phyloP scores from a whole-genome alignment of 2,329 filamentous ascomycete genomes.

The Reticulascus tulasneorum region DNA sequence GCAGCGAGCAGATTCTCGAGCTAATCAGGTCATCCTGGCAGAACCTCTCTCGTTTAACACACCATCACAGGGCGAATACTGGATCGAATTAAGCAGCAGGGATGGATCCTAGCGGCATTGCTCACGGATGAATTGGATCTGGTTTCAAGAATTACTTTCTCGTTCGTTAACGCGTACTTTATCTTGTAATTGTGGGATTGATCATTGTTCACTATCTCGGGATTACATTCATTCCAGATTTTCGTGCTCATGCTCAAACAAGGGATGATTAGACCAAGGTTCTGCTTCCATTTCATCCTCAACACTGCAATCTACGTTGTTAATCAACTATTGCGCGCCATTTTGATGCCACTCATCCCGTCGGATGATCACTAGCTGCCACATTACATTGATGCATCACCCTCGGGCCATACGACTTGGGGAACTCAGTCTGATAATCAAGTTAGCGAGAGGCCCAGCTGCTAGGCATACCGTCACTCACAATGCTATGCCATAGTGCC shows the following conservation, averaged over 20 bases:
- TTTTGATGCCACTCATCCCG: too few relatives aligned
- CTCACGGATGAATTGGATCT: too few relatives aligned
- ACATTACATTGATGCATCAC: conserved; percentile 35
- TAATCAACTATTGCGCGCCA: too few relatives aligned
- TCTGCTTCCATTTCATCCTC: not conserved
- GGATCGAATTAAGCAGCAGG: too few relatives aligned
- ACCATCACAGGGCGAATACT: too few relatives aligned
- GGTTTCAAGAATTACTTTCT: too few relatives aligned
- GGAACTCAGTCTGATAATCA: conserved; percentile 35
- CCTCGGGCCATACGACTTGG: conserved; percentile 30
- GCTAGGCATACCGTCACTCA: conserved; percentile 22
- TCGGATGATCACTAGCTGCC: conserved; percentile 20
- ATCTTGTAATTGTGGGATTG: not conserved
- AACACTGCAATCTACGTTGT: too few relatives aligned
- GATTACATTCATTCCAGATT: not conserved
- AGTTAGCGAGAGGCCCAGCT: conserved; percentile 35
- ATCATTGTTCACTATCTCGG: not conserved
- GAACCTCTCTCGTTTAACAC: too few relatives aligned
- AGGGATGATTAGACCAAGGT: not conserved
- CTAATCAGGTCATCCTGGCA: too few relatives aligned
- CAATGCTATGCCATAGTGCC: conserved; percentile 33
- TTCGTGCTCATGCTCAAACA: not conserved
- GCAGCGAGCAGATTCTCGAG: too few relatives aligned
- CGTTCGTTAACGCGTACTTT: too few relatives aligned
- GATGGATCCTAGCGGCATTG: too few relatives aligned